Base-by-base conservation (phyloP, 164 flowering plant genomes). In the Malania oleifera region DNA sequence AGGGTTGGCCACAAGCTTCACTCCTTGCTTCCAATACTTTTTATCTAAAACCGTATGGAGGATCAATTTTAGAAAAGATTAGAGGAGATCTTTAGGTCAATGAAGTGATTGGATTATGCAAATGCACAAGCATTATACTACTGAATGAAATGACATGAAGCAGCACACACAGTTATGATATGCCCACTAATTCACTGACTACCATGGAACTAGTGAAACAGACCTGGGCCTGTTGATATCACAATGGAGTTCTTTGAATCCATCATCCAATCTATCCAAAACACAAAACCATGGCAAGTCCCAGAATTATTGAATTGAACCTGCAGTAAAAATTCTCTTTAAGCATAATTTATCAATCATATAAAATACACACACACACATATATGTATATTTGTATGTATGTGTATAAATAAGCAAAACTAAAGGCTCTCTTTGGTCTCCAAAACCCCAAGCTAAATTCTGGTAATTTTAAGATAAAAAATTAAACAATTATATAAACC, bases 251-350 rank as follows among this genome's bases (percentile, higher is more conserved):
- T 64, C 40, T 81, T 77, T 2, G 61, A 66, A 65, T 87, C 89
- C 83, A 90, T 51, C 62, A 88, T 83, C 97, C 96, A 93, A 69
- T 93, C 97, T 54, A 93, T 93, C 98, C 98, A 90, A 29, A 90
- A 73, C 9, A 68, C 95, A 72, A 93, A 80, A 45, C 91, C 98
- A 71, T 93, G 97, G 71, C 97, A 93, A 18, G 67, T 62, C 22
- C 98, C 98, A 53, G 72, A 6, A 50, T 72, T 52, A 6, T 41
- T 76, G 65, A 90, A 82, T 54, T 65, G 64, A 60, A 86, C 69
- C 98, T 92, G 81, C 65, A 52, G 24, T 15, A 52, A 15, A 39
- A 20, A 20, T 37, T 35, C n/a, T 60, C 19, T 3, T 0, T 59
- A 7, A n/a, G 23, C 39, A 34, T 20, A 22, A 31, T 31, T 31